Conservation (phyloP, 1,139 yeast genomes). For the Sugiyamaella grinbergsii region DNA sequence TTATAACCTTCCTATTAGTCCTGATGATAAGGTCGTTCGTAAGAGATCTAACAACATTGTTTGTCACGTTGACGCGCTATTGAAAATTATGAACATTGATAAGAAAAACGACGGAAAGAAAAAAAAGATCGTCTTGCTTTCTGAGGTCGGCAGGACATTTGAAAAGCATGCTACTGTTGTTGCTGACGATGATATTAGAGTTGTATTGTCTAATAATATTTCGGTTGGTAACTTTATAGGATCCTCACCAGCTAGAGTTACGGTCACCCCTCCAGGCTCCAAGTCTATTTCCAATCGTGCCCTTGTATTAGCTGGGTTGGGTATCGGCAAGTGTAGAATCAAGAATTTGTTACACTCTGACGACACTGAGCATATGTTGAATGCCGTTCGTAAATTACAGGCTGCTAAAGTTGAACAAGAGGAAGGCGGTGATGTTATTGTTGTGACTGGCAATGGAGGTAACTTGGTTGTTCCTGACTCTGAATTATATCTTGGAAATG, state of each 20-base stretch:
- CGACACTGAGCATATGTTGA: slow-evolving; percentile 93
- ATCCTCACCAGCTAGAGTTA: slow-evolving; percentile 49
- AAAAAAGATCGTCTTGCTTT: slow-evolving; percentile 82
- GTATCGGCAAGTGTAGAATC: slow-evolving; percentile 78
- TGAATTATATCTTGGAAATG: slow-evolving; percentile 87
- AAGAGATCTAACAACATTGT: slow-evolving; percentile 67
- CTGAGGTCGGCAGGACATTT: slow-evolving; percentile 83
- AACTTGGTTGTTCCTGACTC: slow-evolving; percentile 58
- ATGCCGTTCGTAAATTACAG: slow-evolving; percentile 73
- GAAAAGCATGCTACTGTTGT: slow-evolving; percentile 88
- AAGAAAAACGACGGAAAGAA: slow-evolving; percentile 93
- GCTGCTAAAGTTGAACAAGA: slow-evolving; percentile 79
- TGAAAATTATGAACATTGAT: slow-evolving; percentile 90
- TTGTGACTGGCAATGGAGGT: slow-evolving; percentile 88
- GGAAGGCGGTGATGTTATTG: slow-evolving; percentile 87
- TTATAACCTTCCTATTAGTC: slow-evolving; percentile 80
- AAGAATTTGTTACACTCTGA: slow-evolving; percentile 88
- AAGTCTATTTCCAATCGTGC: slow-evolving; percentile 97
- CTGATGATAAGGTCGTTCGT: slow-evolving; percentile 71
- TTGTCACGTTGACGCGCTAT: slow-evolving; percentile 70
- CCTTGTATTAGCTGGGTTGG: slow-evolving; percentile 86
- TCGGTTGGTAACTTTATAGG: slow-evolving; percentile 55
- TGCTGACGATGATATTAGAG: slow-evolving; percentile 74
- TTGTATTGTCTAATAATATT: slow-evolving; percentile 83
- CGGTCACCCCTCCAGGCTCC: slow-evolving; percentile 89